Percentiles rank a stretch among this genome's conserved stretches.
These are phyloP conservation scores for Cercophora scortea DNA, from an alignment of 495 filamentous ascomycete genomes.

Conservation along the genomic window DNA sequence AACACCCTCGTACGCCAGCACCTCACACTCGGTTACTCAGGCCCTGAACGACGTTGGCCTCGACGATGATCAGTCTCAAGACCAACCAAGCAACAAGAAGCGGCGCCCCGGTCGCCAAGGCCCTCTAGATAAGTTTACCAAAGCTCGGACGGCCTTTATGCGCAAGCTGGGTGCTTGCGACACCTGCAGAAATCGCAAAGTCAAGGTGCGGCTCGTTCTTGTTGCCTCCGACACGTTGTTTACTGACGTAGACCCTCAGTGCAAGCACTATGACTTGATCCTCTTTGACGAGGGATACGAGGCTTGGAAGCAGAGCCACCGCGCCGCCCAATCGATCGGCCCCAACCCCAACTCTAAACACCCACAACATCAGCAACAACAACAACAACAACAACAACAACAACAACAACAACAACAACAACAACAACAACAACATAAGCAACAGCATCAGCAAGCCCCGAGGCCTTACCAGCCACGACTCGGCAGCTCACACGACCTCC, in stretches of 20 bases:
- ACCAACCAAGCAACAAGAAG: not conserved
- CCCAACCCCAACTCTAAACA: not conserved
- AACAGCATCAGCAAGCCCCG: not conserved
- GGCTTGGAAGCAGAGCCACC: not conserved
- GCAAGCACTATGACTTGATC: slow-evolving; percentile 2
- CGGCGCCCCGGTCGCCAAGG: slow-evolving; percentile 9
- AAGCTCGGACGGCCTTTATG: slow-evolving; percentile 14
- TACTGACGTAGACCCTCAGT: slow-evolving; percentile 1
- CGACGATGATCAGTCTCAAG: not conserved
- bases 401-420: not conserved
- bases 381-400: not conserved
- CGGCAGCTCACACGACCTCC: not conserved
- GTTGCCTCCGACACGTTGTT: not conserved
- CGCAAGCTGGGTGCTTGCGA: slow-evolving; percentile 20
- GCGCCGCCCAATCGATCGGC: no score
- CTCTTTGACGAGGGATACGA: slow-evolving; percentile 4
- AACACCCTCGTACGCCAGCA: slow-evolving; percentile 10
- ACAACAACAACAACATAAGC: not conserved
- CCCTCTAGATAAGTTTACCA: slow-evolving; percentile 7
- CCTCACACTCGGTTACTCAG: slow-evolving; percentile 5
- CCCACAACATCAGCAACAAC: not conserved
- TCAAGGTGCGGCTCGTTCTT: slow-evolving; percentile 6
- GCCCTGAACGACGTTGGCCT: slow-evolving; percentile 1
- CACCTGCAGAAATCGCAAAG: slow-evolving; percentile 14
- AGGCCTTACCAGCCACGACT: no score